phyloP scores from a whole-genome alignment of 441 rosid species.

The Bruguiera hainesii region DNA sequence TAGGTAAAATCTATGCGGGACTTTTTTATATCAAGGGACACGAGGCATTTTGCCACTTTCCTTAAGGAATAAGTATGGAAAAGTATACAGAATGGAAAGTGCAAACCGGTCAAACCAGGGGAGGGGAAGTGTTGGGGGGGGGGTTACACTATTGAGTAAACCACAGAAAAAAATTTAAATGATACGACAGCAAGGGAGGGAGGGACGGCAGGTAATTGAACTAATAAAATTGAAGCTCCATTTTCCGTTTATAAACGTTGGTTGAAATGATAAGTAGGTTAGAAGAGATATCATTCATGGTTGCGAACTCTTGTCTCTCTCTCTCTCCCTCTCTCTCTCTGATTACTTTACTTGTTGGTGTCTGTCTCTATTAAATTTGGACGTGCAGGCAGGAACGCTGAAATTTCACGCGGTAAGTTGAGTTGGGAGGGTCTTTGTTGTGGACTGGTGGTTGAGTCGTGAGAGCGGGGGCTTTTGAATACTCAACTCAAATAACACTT shows the following conservation, averaged over 20 bases:
- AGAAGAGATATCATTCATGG: not conserved
- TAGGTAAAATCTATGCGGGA: not conserved
- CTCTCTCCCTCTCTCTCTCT: not conserved
- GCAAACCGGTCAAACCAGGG: not conserved
- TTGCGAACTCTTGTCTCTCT: conserved; percentile 15
- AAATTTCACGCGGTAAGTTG: not conserved
- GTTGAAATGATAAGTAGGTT: too few species aligned
- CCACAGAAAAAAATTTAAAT: not conserved
- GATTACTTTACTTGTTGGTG: too few species aligned
- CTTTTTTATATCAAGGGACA: too few species aligned
- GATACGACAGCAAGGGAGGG: not conserved
- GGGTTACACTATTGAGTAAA: not conserved
- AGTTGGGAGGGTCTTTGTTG: not conserved
- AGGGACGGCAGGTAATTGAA: not conserved
- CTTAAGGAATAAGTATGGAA: too few species aligned
- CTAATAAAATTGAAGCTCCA: not conserved
- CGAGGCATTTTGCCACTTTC: too few species aligned
- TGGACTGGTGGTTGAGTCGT: too few species aligned
- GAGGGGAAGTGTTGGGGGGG: not conserved
- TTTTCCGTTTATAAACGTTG: too few species aligned
- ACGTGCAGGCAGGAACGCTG: not conserved
- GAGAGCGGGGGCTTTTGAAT: too few species aligned
- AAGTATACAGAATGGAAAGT: too few species aligned
- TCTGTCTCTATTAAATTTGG: not conserved
- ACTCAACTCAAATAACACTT: too few species aligned